Conservation (phyloP, 768 basidiomycete species). For the Aureoboletus auriporus region DNA sequence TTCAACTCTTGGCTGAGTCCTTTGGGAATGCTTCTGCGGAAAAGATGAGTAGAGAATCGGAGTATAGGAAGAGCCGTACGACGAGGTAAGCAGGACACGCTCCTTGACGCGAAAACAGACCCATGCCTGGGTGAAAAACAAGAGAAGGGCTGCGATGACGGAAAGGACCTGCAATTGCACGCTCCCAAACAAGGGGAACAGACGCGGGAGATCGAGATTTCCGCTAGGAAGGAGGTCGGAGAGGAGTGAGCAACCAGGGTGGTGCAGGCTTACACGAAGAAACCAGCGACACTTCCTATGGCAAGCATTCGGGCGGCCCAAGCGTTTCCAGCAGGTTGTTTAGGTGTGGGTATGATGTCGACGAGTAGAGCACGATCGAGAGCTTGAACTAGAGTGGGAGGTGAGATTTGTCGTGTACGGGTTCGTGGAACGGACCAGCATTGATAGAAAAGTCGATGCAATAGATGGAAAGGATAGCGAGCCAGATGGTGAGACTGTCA, state of each 20-base stretch:
- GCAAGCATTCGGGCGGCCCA: slow-evolving; percentile 96
- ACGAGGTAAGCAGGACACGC: slow-evolving; percentile 54
- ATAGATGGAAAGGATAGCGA: slow-evolving; percentile 73
- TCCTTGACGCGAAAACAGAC: slow-evolving; percentile 67
- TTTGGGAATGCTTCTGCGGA: slow-evolving; percentile 19
- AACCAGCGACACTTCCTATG: slow-evolving; percentile 80
- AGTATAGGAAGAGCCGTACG: slow-evolving; percentile 14
- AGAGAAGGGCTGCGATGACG: slow-evolving; percentile 63
- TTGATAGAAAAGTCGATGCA: slow-evolving; percentile 65
- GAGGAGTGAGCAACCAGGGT: background rate
- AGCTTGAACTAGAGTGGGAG: slow-evolving; percentile 60
- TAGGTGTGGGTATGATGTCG: slow-evolving; percentile 68
- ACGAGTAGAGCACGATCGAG: slow-evolving; percentile 89
- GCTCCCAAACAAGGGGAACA: slow-evolving; percentile 72
- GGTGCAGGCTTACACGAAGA: slow-evolving; percentile 67
- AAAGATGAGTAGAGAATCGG: background rate
- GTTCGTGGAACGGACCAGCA: slow-evolving; percentile 34
- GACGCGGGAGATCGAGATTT: slow-evolving; percentile 66
- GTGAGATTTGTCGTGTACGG: background rate
- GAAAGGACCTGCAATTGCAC: slow-evolving; percentile 81
- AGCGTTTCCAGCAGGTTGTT: slow-evolving; percentile 85
- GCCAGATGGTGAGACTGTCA: slow-evolving; percentile 61
- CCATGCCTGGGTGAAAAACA: slow-evolving; percentile 61
- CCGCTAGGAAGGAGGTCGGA: slow-evolving; percentile 45
- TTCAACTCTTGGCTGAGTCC: slow-evolving; percentile 44